phyloP scores from a whole-genome alignment of 2,329 filamentous ascomycete genomes.

The Metarhizium robertsii region DNA sequence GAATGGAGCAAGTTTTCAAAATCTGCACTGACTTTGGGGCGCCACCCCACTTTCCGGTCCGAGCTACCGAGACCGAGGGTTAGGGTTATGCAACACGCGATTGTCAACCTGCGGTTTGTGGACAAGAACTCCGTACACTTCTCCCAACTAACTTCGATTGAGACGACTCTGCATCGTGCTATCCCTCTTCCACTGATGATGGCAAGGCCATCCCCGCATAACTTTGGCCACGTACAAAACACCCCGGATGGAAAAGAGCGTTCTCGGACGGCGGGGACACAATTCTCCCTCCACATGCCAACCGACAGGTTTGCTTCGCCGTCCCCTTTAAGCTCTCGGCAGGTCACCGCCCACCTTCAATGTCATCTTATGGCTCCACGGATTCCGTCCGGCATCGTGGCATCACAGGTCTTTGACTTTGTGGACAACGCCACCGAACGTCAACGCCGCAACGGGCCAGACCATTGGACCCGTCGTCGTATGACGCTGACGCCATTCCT shows the following conservation, averaged over 20 bases:
- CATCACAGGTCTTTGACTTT: neutral
- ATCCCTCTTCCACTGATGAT: neutral
- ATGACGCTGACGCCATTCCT: neutral
- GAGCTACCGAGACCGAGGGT: neutral
- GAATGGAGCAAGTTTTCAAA: slow-evolving; percentile 4
- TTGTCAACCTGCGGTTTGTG: no score
- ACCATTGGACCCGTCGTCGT: neutral
- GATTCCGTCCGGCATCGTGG: neutral
- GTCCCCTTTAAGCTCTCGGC: no score
- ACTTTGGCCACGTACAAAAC: no score
- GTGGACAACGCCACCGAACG: neutral
- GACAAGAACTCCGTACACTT: no score
- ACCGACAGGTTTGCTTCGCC: no score
- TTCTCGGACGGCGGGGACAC: no score
- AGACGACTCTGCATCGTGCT: no score
- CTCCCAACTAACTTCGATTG: no score
- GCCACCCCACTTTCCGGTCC: neutral
- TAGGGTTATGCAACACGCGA: neutral
- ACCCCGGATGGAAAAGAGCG: no score
- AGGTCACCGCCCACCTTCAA: neutral
- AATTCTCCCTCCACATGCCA: no score
- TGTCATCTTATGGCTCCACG: neutral
- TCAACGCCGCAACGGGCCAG: neutral
- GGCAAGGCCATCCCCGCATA: neutral
- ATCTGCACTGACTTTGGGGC: neutral